Conservation (phyloP, 2,329 filamentous ascomycete species). For the Exophiala xenobiotica region DNA sequence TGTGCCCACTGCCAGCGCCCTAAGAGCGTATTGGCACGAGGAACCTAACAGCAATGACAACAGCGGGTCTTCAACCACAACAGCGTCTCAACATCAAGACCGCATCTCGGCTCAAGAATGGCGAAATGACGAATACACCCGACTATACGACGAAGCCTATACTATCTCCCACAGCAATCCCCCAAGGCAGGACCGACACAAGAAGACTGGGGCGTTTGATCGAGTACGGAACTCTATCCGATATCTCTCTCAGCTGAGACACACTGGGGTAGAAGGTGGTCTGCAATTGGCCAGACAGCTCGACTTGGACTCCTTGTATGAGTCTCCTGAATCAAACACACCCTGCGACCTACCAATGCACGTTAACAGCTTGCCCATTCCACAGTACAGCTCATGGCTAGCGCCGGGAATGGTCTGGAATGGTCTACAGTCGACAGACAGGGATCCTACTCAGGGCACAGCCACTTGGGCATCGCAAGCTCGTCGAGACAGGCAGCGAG, state of each 20-base stretch:
- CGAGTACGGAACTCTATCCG: constrained; percentile 59
- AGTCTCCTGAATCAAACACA: constrained; percentile 17
- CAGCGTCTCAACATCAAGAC: constrained; percentile 1
- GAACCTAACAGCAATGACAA: constrained; percentile 5
- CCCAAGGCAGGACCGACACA: neutral
- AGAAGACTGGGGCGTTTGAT: constrained; percentile 15
- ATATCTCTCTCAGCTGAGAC: constrained; percentile 57
- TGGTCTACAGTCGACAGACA: constrained; percentile 59
- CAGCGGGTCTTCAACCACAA: neutral
- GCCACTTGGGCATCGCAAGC: constrained; percentile 1
- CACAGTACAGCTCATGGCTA: constrained; percentile 60
- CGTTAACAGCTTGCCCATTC: constrained; percentile 34
- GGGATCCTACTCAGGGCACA: constrained; percentile 7
- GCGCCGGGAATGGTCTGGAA: constrained; percentile 60
- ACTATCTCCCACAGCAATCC: constrained; percentile 1
- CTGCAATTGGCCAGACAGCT: constrained; percentile 19
- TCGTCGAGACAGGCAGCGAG: constrained; percentile 19
- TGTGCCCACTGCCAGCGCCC: constrained; percentile 21
- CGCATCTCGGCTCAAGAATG: constrained; percentile 3
- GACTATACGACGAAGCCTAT: constrained; percentile 4
- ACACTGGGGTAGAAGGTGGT: constrained; percentile 22
- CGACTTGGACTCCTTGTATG: constrained; percentile 24
- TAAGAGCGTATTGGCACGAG: constrained; percentile 22
- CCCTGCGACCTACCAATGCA: constrained; percentile 29
- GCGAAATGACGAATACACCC: constrained; percentile 7